phyloP scores from a whole-genome alignment of 306 rosid genomes.

The Castanea crenata region DNA sequence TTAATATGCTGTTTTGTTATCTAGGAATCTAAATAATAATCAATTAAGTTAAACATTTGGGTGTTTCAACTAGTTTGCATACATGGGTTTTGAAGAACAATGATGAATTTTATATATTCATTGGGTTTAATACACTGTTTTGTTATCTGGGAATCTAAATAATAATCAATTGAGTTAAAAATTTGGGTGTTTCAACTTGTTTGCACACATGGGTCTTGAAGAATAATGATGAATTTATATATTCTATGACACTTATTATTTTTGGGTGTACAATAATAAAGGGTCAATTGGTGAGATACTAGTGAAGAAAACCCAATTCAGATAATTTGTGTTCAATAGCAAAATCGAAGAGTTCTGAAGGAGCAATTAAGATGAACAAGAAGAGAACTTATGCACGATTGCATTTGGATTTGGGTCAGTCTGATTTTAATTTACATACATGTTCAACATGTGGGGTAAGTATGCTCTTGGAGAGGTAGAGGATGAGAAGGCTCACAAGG shows the following conservation, averaged over 20 bases:
- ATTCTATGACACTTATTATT: neutral
- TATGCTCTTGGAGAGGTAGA: conserved; percentile 55
- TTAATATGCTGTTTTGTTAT: too few relatives aligned
- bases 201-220: too few relatives aligned
- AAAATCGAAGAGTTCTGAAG: conserved; percentile 15
- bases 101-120: too few relatives aligned
- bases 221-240: neutral
- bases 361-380: conserved; percentile 56
- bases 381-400: conserved; percentile 82
- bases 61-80: too few relatives aligned
- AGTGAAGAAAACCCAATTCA: neutral
- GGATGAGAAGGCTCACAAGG: conserved; percentile 71
- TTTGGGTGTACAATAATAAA: neutral
- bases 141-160: too few relatives aligned
- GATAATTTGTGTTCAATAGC: conserved; percentile 1
- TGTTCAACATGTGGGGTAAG: conserved; percentile 63
- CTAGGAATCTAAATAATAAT: too few relatives aligned
- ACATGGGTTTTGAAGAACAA: too few relatives aligned
- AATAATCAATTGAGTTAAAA: too few relatives aligned
- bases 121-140: too few relatives aligned
- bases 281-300: neutral
- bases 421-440: conserved; percentile 54
- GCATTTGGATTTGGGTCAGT: conserved; percentile 78
- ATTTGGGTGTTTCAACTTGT: too few relatives aligned
- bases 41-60: too few relatives aligned